Percentiles rank a stretch among this genome's conserved stretches.
phyloP scores from a whole-genome alignment of 2,329 filamentous ascomycete species.

The Didymosphaeria variabile region DNA sequence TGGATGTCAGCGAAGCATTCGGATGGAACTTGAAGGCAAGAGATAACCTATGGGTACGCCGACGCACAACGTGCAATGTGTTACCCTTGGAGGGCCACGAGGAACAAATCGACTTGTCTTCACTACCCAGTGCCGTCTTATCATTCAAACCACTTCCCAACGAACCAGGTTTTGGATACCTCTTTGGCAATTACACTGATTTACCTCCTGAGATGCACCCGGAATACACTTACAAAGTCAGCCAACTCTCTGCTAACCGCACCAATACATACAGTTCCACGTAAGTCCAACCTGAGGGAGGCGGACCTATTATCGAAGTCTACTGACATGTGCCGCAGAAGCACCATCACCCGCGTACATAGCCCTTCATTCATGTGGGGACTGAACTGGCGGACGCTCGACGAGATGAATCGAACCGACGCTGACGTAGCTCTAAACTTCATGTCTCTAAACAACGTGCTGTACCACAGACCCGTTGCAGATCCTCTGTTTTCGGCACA shows the following conservation, averaged over 20 bases:
- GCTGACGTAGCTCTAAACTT: conserved; percentile 10
- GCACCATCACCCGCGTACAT: not conserved
- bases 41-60: conserved; percentile 15
- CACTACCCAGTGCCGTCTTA: not conserved
- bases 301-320: not conserved
- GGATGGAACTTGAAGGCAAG: conserved; percentile 16
- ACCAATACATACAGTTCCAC: not conserved
- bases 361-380: not conserved
- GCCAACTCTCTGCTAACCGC: not conserved
- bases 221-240: not conserved
- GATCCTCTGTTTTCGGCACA: conserved; percentile 16
- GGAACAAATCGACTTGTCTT: not conserved
- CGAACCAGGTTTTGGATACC: not conserved
- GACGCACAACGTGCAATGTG: conserved; percentile 20
- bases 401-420: conserved; percentile 14
- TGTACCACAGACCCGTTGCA: conserved; percentile 7
- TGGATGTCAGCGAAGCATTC: conserved; percentile 19
- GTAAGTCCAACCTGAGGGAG: not conserved
- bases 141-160: not conserved
- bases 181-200: not conserved
- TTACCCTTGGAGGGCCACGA: not conserved
- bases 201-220: not conserved
- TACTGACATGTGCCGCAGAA: not conserved
- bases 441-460: conserved; percentile 10
- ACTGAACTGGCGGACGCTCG: conserved; percentile 1